Evolutionary conservation across 257 asterid species (phyloP).

Genomic region (Eucommia ulmoides): DNA sequence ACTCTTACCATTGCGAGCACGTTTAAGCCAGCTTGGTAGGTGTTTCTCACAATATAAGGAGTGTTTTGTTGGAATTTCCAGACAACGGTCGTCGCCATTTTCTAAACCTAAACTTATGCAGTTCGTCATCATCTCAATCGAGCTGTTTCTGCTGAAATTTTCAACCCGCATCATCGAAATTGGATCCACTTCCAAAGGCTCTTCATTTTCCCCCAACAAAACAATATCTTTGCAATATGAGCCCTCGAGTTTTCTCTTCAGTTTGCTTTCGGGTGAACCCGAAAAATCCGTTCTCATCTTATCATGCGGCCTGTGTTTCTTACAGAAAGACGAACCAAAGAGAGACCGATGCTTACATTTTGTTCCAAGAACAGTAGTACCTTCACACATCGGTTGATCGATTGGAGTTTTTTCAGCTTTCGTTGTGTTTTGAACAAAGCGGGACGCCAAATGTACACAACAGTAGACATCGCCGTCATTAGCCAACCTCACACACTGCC

Average conservation of each 20-base stretch:
- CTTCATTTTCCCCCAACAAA: constrained; percentile 21
- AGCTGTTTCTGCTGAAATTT: constrained; percentile 20
- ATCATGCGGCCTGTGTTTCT: constrained; percentile 80
- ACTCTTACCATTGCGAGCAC: constrained; percentile 95
- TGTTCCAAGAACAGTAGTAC: constrained; percentile 93
- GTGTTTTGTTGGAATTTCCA: constrained; percentile 65
- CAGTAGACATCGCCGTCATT: constrained; percentile 86
- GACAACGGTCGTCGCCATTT: constrained; percentile 43
- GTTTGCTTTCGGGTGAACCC: constrained; percentile 27
- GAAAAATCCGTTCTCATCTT: constrained; percentile 25
- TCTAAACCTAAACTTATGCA: constrained; percentile 68
- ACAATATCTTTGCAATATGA: constrained; percentile 25
- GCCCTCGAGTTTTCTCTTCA: constrained; percentile 59
- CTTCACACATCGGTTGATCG: constrained; percentile 87
- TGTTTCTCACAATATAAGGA: constrained; percentile 85
- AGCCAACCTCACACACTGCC: constrained; percentile 93
- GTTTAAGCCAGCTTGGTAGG: constrained; percentile 96
- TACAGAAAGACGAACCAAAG: constrained; percentile 76
- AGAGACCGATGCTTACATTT: constrained; percentile 94
- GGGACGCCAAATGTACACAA: constrained; percentile 86
- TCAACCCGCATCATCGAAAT: constrained; percentile 28
- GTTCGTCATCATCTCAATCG: constrained; percentile 22
- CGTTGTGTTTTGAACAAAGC: constrained; percentile 39
- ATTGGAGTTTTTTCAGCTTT: constrained; percentile 35
- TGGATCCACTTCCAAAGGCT: constrained; percentile 32